Evolutionary conservation across 306 rosid genomes (phyloP).

Genomic region (Lathyrus aphaca): DNA sequence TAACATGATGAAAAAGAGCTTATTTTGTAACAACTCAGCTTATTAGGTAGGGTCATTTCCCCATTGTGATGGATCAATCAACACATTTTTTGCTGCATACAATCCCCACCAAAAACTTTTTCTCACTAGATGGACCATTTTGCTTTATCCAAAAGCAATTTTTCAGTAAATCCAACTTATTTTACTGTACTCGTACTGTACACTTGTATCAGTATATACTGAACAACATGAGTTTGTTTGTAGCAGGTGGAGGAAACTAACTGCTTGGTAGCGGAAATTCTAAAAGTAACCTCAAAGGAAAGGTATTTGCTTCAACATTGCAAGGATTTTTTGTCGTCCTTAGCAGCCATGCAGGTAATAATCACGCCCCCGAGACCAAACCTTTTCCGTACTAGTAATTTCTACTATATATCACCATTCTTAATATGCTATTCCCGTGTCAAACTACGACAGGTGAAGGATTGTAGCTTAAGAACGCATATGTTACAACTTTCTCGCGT

Average conservation of each 20-base stretch:
- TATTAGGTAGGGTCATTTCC: conserved; percentile 5
- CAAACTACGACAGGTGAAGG: conserved; percentile 61
- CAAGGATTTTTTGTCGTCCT: conserved; percentile 74
- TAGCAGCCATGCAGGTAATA: conserved; percentile 78
- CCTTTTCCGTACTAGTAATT: conserved; percentile 14
- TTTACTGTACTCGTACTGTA: background rate
- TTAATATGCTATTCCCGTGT: conserved; percentile 14
- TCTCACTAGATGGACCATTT: conserved; percentile 18
- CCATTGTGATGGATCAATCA: conserved; percentile 17
- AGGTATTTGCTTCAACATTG: conserved; percentile 76
- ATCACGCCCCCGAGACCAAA: conserved; percentile 12
- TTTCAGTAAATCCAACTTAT: conserved; percentile 8
- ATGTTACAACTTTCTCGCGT: conserved; percentile 66
- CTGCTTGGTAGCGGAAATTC: conserved; percentile 75
- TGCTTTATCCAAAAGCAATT: conserved; percentile 6
- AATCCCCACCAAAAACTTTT: conserved; percentile 15
- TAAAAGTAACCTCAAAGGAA: conserved; percentile 78
- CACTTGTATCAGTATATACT: conserved; percentile 20
- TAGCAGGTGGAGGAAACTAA: conserved; percentile 82
- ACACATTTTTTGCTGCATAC: conserved; percentile 22
- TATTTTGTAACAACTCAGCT: conserved; percentile 14
- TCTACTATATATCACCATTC: conserved; percentile 20
- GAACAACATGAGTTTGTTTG: conserved; percentile 34
- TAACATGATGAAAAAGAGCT: conserved; percentile 15
- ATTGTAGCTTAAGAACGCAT: conserved; percentile 89